Evolutionary conservation across 441 rosid genomes (phyloP).

Genomic region (Jatropha multifida): DNA sequence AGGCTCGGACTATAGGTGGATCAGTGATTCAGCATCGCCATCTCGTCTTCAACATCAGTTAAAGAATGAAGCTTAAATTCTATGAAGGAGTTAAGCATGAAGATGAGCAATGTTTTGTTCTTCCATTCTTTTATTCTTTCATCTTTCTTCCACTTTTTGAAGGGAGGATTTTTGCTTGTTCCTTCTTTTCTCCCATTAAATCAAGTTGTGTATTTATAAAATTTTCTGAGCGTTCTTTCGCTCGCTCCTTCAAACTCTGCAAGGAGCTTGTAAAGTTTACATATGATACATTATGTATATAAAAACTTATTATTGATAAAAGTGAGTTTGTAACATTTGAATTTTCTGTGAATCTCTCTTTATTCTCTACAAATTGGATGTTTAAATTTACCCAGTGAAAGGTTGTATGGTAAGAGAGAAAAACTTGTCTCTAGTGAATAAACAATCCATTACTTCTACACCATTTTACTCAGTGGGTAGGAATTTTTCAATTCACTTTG

Average conservation of each 20-base stretch:
- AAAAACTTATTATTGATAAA: neutral
- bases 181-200: neutral
- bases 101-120: no score
- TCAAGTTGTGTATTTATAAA: neutral
- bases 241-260: neutral
- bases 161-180: neutral
- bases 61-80: neutral
- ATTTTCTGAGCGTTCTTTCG: neutral
- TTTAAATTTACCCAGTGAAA: no score
- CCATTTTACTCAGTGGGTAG: no score
- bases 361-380: no score
- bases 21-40: neutral
- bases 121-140: neutral
- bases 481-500: neutral
- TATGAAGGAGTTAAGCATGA: no score
- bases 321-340: neutral
- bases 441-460: no score
- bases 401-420: no score
- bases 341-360: neutral
- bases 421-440: no score
- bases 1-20: no score
- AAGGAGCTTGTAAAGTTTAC: conserved; percentile 1
- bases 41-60: neutral
- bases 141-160: neutral
- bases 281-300: neutral